A percentile compares a stretch with the other conserved stretches of the same genome.
These are phyloP conservation scores for Xylaria sp. DNA, from an alignment of 2,329 filamentous ascomycete genomes.

Conservation along the genomic window DNA sequence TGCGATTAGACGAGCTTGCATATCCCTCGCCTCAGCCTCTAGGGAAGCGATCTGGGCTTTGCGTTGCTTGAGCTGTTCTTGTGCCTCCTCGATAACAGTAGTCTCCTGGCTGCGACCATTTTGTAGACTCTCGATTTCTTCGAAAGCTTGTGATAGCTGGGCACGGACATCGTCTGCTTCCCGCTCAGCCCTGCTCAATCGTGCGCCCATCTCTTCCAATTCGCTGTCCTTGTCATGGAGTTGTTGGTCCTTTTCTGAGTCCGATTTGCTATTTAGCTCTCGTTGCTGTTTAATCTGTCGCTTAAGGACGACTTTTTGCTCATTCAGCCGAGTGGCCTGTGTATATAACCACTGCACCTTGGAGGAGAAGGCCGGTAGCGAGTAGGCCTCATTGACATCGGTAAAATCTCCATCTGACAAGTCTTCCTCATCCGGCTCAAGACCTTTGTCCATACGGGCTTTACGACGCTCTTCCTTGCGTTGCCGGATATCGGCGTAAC, in stretches of 20 bases:
- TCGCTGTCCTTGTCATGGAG: constrained; percentile 68
- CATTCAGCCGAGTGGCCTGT: constrained; percentile 80
- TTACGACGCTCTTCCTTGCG: constrained; percentile 65
- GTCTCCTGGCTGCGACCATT: constrained; percentile 50
- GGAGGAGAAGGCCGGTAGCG: constrained; percentile 77
- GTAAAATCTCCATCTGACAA: constrained; percentile 71
- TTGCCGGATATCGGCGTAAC: constrained; percentile 66
- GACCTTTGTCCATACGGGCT: constrained; percentile 66
- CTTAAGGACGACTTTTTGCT: constrained; percentile 89
- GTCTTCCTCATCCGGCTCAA: constrained; percentile 69
- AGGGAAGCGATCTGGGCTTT: constrained; percentile 57
- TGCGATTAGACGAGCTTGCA: constrained; percentile 52
- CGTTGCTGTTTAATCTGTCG: constrained; percentile 96
- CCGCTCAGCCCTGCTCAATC: constrained; percentile 48
- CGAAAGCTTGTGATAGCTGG: constrained; percentile 61
- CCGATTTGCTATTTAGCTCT: constrained; percentile 88
- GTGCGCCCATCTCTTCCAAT: constrained; percentile 57
- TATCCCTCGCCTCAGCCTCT: constrained; percentile 56
- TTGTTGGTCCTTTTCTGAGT: constrained; percentile 74
- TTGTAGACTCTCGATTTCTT: constrained; percentile 59
- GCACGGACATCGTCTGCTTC: constrained; percentile 56
- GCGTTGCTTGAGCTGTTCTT: constrained; percentile 57
- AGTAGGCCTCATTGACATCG: constrained; percentile 71
- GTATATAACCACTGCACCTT: constrained; percentile 83
- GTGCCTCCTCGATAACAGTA: constrained; percentile 51